A percentile compares a stretch with the other conserved stretches of the same genome.
Evolutionary conservation across 768 basidiomycete species (phyloP).

Genomic region (Suillus bovinus): DNA sequence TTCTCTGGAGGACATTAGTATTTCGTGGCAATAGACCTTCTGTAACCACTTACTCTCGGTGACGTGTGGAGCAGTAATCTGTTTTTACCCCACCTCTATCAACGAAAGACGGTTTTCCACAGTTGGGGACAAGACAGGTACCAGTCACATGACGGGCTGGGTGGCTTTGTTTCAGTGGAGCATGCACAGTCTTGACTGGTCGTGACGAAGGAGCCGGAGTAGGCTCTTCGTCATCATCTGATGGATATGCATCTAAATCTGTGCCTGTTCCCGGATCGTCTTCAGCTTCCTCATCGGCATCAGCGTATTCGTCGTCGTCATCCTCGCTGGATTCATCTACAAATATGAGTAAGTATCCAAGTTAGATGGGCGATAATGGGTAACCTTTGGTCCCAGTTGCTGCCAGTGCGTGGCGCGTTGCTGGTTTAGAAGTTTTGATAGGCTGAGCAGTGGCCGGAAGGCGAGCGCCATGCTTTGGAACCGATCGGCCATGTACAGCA

Average conservation of each 20-base stretch:
- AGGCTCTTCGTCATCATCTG: slow-evolving; percentile 29
- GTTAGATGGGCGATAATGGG: slow-evolving; percentile 10
- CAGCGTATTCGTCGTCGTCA: slow-evolving; percentile 18
- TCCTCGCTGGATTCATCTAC: slow-evolving; percentile 25
- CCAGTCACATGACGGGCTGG: slow-evolving; percentile 26
- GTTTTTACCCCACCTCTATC: slow-evolving; percentile 51
- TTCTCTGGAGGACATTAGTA: slow-evolving; percentile 42
- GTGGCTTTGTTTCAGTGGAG: slow-evolving; percentile 15
- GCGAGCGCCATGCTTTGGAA: slow-evolving; percentile 20
- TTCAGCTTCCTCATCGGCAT: slow-evolving; percentile 26
- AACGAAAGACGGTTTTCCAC: slow-evolving; percentile 56
- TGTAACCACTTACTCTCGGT: slow-evolving; percentile 56
- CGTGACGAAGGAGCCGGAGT: slow-evolving; percentile 14
- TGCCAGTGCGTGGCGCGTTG: slow-evolving; percentile 16
- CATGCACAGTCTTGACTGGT: slow-evolving; percentile 9
- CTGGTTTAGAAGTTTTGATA: slow-evolving; percentile 16
- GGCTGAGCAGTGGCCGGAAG: slow-evolving; percentile 11
- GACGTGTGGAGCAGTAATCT: slow-evolving; percentile 59
- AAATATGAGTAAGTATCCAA: slow-evolving; percentile 13
- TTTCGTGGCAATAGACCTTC: slow-evolving; percentile 5
- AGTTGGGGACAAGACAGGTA: slow-evolving; percentile 56
- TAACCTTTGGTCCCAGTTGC: slow-evolving; percentile 21
- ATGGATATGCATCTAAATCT: slow-evolving; percentile 34
- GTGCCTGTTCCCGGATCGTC: slow-evolving; percentile 22
- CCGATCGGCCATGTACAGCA: slow-evolving; percentile 13